Evolutionary conservation across 2,329 filamentous ascomycete species (phyloP), one percentile per base, ranked within the genome.

Genomic region (Trichophaea hybrida): DNA sequence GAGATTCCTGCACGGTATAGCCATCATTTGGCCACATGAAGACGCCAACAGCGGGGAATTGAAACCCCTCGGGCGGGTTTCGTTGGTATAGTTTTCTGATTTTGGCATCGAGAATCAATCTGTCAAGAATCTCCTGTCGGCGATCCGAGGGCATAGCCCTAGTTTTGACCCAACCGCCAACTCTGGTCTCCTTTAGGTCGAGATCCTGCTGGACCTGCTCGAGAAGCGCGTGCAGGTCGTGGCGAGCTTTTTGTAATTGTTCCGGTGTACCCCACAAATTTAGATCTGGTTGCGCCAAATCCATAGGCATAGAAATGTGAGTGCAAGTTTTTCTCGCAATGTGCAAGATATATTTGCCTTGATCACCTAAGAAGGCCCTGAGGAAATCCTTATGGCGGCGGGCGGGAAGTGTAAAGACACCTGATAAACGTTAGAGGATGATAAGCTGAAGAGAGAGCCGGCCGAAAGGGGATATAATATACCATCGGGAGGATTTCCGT

Each of bases 11-110:
- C 1, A 66, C 62, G 50, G 58, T 62, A 1, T 62, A 54, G 53
- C 66, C 67, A 6, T 63, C 58, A 13, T 55, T 57, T 6, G 67
- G 67, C 67, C 67, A 68, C 6, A 63, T 24, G 50, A 68, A 68
- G 31, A 55, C 53, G 17, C 63, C 65, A 10, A 65, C 34, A 6
- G 60, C 65, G 51, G 58, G 57, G 58, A 65, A 69, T 33, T 50
- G 50, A 35, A 61, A 60, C 6, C 32, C 35, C 33, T 61, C 59
- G 17, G 61, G 60, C n/a, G 62, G 57, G 40, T 44, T 55, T 49
- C 51, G 64, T 40, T 55, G 52, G 49, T 55, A 63, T 55, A 48
- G 59, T 58, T 60, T 66, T 24, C 57, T 44, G 40, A 46, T 63
- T n/a, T 31, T 59, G 55, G 56, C 55, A 46, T 55, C 61, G 33